A percentile compares a stretch with the other conserved stretches of the same genome.
phyloP scores from a whole-genome alignment of 2,329 filamentous ascomycete species.

The Pseudopyrenochaeta lycopersici region DNA sequence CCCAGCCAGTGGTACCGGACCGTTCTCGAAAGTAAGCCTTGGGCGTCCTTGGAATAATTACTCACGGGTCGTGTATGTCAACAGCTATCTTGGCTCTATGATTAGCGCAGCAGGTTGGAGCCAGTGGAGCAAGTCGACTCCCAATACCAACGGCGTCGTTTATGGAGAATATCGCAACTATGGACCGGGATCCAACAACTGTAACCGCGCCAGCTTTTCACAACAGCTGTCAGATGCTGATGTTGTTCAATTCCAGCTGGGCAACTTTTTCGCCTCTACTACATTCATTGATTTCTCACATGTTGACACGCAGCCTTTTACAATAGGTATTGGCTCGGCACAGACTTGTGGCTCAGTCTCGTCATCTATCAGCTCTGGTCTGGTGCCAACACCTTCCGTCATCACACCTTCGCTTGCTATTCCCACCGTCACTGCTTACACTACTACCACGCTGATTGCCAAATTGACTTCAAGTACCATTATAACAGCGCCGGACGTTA shows the following conservation, averaged over 20 bases:
- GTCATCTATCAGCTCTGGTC: slow-evolving; percentile 17
- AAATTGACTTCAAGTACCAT: slow-evolving; percentile 28
- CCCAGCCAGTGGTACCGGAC: slow-evolving; percentile 35
- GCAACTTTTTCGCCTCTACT: slow-evolving; percentile 52
- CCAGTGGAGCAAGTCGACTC: slow-evolving; percentile 27
- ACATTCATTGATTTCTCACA: slow-evolving; percentile 55
- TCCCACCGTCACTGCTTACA: slow-evolving; percentile 22
- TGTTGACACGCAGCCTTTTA: slow-evolving; percentile 51
- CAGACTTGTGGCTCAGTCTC: slow-evolving; percentile 32
- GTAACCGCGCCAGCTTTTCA: slow-evolving; percentile 48
- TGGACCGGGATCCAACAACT: slow-evolving; percentile 45
- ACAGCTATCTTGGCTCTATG: slow-evolving; percentile 28
- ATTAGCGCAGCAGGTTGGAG: slow-evolving; percentile 30
- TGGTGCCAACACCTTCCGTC: background rate
- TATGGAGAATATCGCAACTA: slow-evolving; percentile 49
- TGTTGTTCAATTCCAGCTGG: slow-evolving; percentile 52
- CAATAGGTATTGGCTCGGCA: slow-evolving; percentile 39
- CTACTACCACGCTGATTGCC: slow-evolving; percentile 22
- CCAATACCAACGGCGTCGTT: slow-evolving; percentile 25
- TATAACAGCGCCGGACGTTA: slow-evolving; percentile 30
- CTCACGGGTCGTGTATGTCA: slow-evolving; percentile 27
- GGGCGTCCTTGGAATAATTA: slow-evolving; percentile 33
- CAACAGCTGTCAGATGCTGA: slow-evolving; percentile 47
- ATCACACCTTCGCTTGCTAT: slow-evolving; percentile 4
- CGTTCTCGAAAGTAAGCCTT: slow-evolving; percentile 41